These are phyloP conservation scores for Candida tibetensis DNA, from an alignment of 805 yeast genomes.

Conservation along the genomic window DNA sequence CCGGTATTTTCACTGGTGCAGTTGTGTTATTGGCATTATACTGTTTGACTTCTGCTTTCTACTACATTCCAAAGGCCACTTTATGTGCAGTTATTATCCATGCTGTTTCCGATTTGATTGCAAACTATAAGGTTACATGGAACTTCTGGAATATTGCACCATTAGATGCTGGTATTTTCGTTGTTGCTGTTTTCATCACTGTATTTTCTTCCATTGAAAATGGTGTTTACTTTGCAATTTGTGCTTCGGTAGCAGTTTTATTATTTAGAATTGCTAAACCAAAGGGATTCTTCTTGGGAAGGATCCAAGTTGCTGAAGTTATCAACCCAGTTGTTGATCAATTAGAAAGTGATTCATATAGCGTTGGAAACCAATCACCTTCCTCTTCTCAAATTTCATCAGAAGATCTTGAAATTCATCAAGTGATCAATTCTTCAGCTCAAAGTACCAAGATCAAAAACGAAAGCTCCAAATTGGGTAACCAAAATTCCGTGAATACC, in stretches of 20 bases:
- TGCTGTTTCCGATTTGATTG: conserved; percentile 83
- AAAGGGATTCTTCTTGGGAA: conserved; percentile 77
- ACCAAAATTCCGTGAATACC: conserved; percentile 7
- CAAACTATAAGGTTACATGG: conserved; percentile 65
- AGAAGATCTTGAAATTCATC: conserved; percentile 42
- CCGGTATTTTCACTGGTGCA: conserved; percentile 86
- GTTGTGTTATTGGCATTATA: conserved; percentile 86
- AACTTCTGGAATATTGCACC: conserved; percentile 73
- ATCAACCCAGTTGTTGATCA: conserved; percentile 52
- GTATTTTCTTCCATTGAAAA: conserved; percentile 78
- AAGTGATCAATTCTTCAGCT: conserved; percentile 34
- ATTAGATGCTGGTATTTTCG: conserved; percentile 67
- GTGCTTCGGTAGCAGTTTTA: conserved; percentile 74
- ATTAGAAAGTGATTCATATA: conserved; percentile 14
- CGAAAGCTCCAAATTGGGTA: conserved; percentile 12
- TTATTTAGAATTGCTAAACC: conserved; percentile 78
- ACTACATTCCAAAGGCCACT: conserved; percentile 86
- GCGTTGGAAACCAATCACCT: conserved; percentile 6
- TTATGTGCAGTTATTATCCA: conserved; percentile 87
- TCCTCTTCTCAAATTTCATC: conserved; percentile 18
- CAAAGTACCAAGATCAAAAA: conserved; percentile 20
- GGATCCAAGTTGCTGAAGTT: conserved; percentile 69
- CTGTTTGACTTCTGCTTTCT: conserved; percentile 78
- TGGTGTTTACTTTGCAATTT: conserved; percentile 88
- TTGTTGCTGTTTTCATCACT: conserved; percentile 69